Conservation (phyloP, 1,139 yeast genomes). For the Scheffersomyces segobiensis region DNA sequence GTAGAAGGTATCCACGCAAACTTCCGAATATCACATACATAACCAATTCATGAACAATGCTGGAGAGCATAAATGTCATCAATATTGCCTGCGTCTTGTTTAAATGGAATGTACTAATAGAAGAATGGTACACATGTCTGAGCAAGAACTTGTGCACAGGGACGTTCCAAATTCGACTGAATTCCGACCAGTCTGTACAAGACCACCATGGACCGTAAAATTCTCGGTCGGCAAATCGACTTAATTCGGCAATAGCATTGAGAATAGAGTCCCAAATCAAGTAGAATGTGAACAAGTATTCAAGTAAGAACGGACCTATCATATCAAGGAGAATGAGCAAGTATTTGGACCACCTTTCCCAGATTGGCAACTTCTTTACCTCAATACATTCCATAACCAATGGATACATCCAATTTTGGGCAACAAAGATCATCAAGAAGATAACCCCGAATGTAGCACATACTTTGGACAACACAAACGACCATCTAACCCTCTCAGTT, state of each 20-base stretch:
- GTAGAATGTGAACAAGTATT: constrained; percentile 79
- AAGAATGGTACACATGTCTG: constrained; percentile 92
- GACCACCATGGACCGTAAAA: constrained; percentile 99
- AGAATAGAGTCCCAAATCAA: constrained; percentile 93
- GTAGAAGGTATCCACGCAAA: constrained; percentile 75
- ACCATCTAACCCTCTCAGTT: constrained; percentile 66
- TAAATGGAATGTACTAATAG: constrained; percentile 73
- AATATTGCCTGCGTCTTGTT: constrained; percentile 70
- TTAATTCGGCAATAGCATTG: constrained; percentile 85
- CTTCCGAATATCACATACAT: constrained; percentile 86
- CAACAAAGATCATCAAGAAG: constrained; percentile 75
- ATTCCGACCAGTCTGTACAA: constrained; percentile 90
- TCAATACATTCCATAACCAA: constrained; percentile 60
- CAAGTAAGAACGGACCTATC: constrained; percentile 73
- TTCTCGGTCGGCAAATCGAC: constrained; percentile 83
- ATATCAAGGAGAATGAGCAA: constrained; percentile 69
- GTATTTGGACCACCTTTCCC: constrained; percentile 51
- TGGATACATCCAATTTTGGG: constrained; percentile 80
- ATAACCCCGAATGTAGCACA: constrained; percentile 87
- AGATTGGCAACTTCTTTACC: constrained; percentile 45
- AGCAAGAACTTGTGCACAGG: constrained; percentile 92
- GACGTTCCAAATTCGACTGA: constrained; percentile 90
- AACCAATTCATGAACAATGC: constrained; percentile 85
- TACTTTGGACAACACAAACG: constrained; percentile 67
- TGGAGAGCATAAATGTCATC: constrained; percentile 78